A percentile compares a stretch with the other conserved stretches of the same genome.
phyloP scores from a whole-genome alignment of 129 eudicot species.

The Tanacetum coccineum region DNA sequence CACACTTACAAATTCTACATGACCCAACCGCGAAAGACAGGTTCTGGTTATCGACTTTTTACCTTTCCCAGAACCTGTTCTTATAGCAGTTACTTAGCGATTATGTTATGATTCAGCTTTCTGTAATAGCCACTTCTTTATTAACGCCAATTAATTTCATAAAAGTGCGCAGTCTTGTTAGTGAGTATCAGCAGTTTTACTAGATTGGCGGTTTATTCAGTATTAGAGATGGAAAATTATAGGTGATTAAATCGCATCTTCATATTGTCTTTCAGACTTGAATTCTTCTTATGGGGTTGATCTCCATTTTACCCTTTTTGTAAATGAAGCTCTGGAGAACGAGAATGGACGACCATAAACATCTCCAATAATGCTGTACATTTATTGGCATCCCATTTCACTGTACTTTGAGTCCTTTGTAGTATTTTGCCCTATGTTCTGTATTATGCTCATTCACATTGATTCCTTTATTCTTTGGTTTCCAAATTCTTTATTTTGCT shows the following conservation, averaged over 20 bases:
- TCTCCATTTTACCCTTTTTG: background rate
- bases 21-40: no score
- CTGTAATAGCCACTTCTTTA: no score
- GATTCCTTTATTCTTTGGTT: background rate
- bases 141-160: no score
- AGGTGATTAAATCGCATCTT: background rate
- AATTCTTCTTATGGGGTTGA: background rate
- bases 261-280: background rate
- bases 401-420: background rate
- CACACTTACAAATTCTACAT: background rate
- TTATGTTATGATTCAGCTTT: no score
- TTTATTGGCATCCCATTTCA: background rate
- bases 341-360: background rate
- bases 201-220: background rate
- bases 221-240: background rate
- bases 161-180: no score
- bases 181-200: background rate
- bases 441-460: background rate
- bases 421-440: background rate
- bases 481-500: background rate
- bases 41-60: no score
- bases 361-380: background rate
- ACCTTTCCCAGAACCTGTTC: no score
- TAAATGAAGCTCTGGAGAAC: background rate
- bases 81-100: no score